Base-by-base conservation (phyloP, 1,284 basidiomycete species). In the Pseudozyma hubeiensis region DNA sequence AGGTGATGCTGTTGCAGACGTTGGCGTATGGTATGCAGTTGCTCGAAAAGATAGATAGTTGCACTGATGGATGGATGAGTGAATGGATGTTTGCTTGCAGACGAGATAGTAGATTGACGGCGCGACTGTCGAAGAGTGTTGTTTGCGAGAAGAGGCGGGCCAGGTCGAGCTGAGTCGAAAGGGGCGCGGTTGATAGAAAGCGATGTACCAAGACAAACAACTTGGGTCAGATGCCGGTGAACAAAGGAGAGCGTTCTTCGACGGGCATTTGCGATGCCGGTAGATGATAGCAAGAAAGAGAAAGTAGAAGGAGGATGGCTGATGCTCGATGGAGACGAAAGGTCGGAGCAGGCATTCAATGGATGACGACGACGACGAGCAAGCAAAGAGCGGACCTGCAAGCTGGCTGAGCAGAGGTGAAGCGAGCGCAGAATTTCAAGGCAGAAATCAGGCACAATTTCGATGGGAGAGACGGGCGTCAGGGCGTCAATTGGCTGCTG, bases 21-120 rank as follows among this genome's bases (percentile, higher is more conserved):
- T 31, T 35, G 33, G 48, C 48, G 33, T 9, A 34, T 47, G 16
- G 14, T 55, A 56, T 60, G 63, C 56, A 59, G 63, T 54, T 59
- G 63, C 56, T 49, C 37, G 37, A 11, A 24, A 41, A 17, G 48
- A 41, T 13, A 44, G 47, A 39, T 37, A 39, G 24, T 33, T 14
- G 49, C 10, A 29, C 46, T 17, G 29, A 30, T 46, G 24, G 31
- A 53, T 24, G 4, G 24, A 24, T 24, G 24, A 24, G 24, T 4
- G 24, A 24, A 24, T 24, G 24, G 14, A 31, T n/a, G 52, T 33
- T 41, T 41, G 43, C 30, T 24, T 24, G 24, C 24, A 24, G 24
- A 24, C 24, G 24, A 24, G 24, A 24, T 24, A 4, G 24, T 4
- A 24, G 24, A 24, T 24, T 24, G 24, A 24, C 24, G 24, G 24